Conservation (phyloP, 2,329 filamentous ascomycete species). For the Lachnum nothofagi region DNA sequence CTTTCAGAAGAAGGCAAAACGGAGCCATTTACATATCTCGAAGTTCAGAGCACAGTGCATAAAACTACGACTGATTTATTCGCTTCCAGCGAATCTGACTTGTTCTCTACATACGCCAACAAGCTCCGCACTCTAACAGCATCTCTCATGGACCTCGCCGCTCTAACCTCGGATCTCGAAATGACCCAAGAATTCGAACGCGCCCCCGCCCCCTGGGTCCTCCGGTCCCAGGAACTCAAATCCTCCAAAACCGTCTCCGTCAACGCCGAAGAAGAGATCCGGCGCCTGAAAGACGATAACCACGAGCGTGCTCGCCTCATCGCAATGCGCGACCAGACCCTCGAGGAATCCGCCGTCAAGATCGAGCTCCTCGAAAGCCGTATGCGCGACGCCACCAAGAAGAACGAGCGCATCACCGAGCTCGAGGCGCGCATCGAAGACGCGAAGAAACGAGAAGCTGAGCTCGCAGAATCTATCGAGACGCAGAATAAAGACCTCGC, state of each 20-base stretch:
- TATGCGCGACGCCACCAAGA: constrained; percentile 77
- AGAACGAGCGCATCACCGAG: constrained; percentile 63
- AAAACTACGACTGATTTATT: constrained; percentile 49
- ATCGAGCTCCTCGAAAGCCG: constrained; percentile 87
- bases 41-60: constrained; percentile 61
- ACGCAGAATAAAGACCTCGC: constrained; percentile 64
- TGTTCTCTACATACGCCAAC: constrained; percentile 63
- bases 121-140: constrained; percentile 61
- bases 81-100: constrained; percentile 56
- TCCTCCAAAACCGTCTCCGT: constrained; percentile 74
- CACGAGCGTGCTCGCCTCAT: constrained; percentile 69
- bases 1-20: constrained; percentile 67
- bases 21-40: constrained; percentile 60
- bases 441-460: constrained; percentile 45
- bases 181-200: constrained; percentile 76
- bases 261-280: constrained; percentile 80
- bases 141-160: constrained; percentile 65
- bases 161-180: constrained; percentile 64
- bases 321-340: constrained; percentile 69
- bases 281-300: constrained; percentile 72
- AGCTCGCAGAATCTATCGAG: constrained; percentile 59
- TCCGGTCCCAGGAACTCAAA: constrained; percentile 75
- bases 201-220: constrained; percentile 71
- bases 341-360: constrained; percentile 83
- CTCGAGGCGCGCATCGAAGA: constrained; percentile 57